Evolutionary conservation across 306 rosid species (phyloP), one percentile per base, ranked within the genome.

Genomic region (Vicia faba): DNA sequence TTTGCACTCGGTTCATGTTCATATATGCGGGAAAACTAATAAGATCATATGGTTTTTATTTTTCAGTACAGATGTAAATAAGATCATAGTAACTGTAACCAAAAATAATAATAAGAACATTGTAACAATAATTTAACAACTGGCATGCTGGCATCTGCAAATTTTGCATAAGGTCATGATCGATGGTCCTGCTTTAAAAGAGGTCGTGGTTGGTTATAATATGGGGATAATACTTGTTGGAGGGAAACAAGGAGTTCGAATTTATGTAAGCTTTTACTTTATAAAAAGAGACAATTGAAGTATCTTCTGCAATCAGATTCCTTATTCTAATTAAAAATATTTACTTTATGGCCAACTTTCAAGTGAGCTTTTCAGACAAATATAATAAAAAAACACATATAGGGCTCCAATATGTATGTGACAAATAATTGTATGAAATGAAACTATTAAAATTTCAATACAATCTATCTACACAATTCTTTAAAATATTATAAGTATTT

Each of bases 241-340:
- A 48, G 38, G 26, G 36, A 41, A 46, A 25, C 15, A n/a, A 53
- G 41, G 43, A 61, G 65, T 64, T 15, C 8, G 23, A 45, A 38
- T 66, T 33, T 78, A 16, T 49, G 73, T 35, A 51, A 49, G 10
- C 15, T 39, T 79, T 50, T 64, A 58, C 73, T 48, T 66, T 69
- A 74, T 28, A 56, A 68, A 51, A 58, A 77, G 72, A 65, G 76
- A 74, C 78, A 77, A 56, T 38, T 57, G n/a, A 71, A 72, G 73
- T 49, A 56, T 71, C 68, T 61, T 73, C 64, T 56, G 49, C 60
- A 80, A 41, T 72, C 20, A 5, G 1, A 54, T 25, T 25, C 60
- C 36, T 11, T 11, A 18, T 54, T 54, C 60, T 25, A 54, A 54
- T 54, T 5, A 54, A 25, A 12, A 20, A 20, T 2, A 25, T 23